Evolutionary conservation across 2,329 filamentous ascomycete species (phyloP), one percentile per base, ranked within the genome.

Genomic region (Ophiosphaerella herpotricha): DNA sequence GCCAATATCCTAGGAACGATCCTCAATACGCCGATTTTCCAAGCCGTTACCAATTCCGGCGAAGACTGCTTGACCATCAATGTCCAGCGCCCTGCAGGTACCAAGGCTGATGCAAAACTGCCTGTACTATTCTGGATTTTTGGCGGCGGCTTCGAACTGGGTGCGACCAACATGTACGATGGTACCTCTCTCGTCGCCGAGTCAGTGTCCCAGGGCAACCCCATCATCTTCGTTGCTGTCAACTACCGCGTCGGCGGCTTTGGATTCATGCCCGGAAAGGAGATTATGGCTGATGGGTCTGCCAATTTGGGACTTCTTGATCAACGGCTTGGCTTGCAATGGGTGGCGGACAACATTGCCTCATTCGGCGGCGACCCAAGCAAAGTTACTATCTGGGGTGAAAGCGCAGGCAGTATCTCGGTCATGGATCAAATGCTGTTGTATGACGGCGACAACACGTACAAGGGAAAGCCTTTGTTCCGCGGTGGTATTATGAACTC

Each of bases 361-460:
- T 79, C 83, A 0, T 95, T 94, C 65, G 90, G 90, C 8, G 90
- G 90, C 12, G 89, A 93, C 66, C 86, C 88, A 0, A 77, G 78
- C n/a, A 88, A 88, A 68, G 88, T 92, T 5, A 92, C 88, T 0
- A 86, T 93, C 51, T 91, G 86, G 86, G 89, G 89, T 23, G 85
- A 92, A 66, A 64, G 58, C 34, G 70, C 74, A 7, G 76, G 77
- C 11, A 58, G 70, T 12, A 90, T 91, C 54, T 91, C 87, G 0
- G 87, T 90, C 1, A 82, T 88, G 41, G 83, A 91, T 62, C 90
- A 93, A 60, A 90, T 91, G 82, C 76, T 84, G 1, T 76, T 92
- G 9, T 91, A 89, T 58, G 82, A 84, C 31, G 89, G 90, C 6
- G 78, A 93, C 69, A 83, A 84, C 66, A 85, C 77, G 0, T 91